phyloP scores from a whole-genome alignment of 2,329 filamentous ascomycete species.

The Cladosporium cucumerinum region DNA sequence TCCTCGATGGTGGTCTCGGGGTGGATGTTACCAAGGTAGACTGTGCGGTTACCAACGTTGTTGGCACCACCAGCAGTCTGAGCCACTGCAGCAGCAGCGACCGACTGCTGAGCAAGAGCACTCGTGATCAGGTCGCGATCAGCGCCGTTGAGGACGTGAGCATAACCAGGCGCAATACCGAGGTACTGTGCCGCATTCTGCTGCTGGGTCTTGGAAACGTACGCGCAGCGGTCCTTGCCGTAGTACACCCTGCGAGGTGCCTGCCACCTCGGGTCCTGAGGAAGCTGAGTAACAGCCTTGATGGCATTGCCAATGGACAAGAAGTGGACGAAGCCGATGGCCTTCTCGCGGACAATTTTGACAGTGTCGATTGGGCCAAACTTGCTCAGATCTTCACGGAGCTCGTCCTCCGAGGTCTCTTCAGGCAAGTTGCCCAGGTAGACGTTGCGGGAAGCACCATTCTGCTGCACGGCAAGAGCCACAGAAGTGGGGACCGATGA shows the following conservation, averaged over 20 bases:
- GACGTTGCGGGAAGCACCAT: slow-evolving; percentile 92
- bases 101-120: slow-evolving; percentile 93
- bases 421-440: slow-evolving; percentile 92
- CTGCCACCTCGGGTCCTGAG: slow-evolving; percentile 96
- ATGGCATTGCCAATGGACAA: slow-evolving; percentile 96
- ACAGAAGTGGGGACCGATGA: slow-evolving; percentile 97
- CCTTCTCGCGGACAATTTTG: slow-evolving; percentile 97
- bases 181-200: slow-evolving; percentile 98
- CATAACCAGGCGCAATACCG: slow-evolving; percentile 93
- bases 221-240: slow-evolving; percentile 96
- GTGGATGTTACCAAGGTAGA: slow-evolving; percentile 98
- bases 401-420: slow-evolving; percentile 83
- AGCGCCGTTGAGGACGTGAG: slow-evolving; percentile 91
- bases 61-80: slow-evolving; percentile 95
- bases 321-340: slow-evolving; percentile 96
- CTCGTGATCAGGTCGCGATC: slow-evolving; percentile 96
- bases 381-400: slow-evolving; percentile 91
- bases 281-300: slow-evolving; percentile 94
- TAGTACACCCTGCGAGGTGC: slow-evolving; percentile 94
- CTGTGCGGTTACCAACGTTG: slow-evolving; percentile 94
- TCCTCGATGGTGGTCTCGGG: slow-evolving; percentile 98
- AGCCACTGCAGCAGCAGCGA: slow-evolving; percentile 91
- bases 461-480: slow-evolving; percentile 95
- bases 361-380: slow-evolving; percentile 96
- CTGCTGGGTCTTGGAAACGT: slow-evolving; percentile 98